Conservation (phyloP, 106 monocot species). For the Platanthera guangdongensis region DNA sequence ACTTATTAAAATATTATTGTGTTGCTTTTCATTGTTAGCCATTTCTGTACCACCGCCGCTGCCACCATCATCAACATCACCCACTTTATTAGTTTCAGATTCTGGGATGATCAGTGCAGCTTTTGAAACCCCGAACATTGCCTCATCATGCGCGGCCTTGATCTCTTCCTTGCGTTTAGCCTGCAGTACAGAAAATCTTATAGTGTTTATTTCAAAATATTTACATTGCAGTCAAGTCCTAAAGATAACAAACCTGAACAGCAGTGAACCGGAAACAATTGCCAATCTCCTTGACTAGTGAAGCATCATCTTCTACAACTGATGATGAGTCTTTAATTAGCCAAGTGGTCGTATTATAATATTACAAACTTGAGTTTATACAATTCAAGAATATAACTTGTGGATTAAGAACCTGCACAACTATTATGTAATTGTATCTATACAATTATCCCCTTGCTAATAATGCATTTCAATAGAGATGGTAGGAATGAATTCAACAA, state of each 20-base stretch:
- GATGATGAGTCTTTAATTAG: not conserved
- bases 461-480: no score
- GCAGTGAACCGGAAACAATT: constrained; percentile 80
- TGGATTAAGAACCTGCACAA: no score
- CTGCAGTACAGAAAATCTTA: constrained; percentile 20
- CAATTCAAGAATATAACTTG: not conserved
- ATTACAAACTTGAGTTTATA: not conserved
- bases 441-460: no score
- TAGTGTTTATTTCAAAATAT: not conserved
- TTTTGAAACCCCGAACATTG: constrained; percentile 80
- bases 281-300: constrained; percentile 63
- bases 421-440: no score
- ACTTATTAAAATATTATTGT: constrained; percentile 33
- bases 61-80: not conserved
- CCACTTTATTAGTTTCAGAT: constrained; percentile 8
- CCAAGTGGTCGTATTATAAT: not conserved
- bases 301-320: constrained; percentile 83
- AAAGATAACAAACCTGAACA: constrained; percentile 39
- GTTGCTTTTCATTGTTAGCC: constrained; percentile 5
- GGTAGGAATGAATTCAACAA: no score
- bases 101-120: constrained; percentile 12
- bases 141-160: constrained; percentile 81
- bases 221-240: not conserved
- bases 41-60: not conserved
- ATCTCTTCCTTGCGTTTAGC: constrained; percentile 74